Conservation (phyloP, 176 grass and related monocot species). For the Hsuehochloa calcarea region DNA sequence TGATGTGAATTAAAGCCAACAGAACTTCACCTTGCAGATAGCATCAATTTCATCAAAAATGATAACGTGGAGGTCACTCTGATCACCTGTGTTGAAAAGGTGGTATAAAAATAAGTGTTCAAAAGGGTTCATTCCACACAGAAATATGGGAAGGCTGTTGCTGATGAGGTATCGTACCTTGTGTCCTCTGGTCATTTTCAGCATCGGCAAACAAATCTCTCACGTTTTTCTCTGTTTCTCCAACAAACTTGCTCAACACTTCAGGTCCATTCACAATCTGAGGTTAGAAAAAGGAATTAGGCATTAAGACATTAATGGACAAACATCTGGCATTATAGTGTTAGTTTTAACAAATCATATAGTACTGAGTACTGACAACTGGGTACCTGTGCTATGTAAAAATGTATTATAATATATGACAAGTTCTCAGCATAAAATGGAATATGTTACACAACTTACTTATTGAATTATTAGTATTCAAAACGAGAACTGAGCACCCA, state of each 20-base stretch:
- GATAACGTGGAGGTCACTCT: constrained; percentile 94
- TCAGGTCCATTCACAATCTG: constrained; percentile 89
- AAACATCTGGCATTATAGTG: constrained; percentile 16
- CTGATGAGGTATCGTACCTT: constrained; percentile 41
- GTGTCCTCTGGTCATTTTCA: constrained; percentile 80
- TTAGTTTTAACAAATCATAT: constrained; percentile 17
- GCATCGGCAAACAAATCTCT: constrained; percentile 98
- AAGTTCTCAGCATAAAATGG: not conserved
- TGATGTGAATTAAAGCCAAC: constrained; percentile 4
- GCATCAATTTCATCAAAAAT: constrained; percentile 99
- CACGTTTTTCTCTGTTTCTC: constrained; percentile 97
- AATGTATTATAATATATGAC: not conserved
- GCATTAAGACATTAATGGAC: not conserved
- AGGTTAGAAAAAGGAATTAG: constrained; percentile 8
- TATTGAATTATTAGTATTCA: not conserved
- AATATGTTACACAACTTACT: not conserved
- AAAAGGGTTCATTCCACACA: constrained; percentile 13
- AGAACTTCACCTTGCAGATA: constrained; percentile 55
- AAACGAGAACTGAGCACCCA: not conserved
- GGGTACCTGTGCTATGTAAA: not conserved
- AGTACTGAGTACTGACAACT: not conserved
- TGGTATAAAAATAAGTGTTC: not conserved
- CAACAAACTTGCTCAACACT: constrained; percentile 95
- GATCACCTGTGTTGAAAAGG: constrained; percentile 62
- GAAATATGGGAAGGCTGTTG: constrained; percentile 17